Base-by-base conservation (phyloP, 2,329 filamentous ascomycete genomes). In the Verticillium albo-atrum region DNA sequence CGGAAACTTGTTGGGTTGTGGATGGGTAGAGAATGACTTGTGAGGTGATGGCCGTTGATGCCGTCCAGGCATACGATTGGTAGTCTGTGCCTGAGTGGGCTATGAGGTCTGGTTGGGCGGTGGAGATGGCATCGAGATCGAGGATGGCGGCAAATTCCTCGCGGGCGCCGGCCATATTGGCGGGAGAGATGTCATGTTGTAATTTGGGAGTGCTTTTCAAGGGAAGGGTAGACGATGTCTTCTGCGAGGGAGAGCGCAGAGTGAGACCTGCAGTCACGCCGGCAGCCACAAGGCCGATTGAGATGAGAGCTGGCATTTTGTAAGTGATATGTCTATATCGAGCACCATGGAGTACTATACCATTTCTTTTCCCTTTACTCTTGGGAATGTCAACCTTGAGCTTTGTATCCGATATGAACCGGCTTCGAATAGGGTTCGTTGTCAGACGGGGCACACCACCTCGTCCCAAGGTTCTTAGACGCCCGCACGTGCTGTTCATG, bases 1-100 rank as follows among this genome's bases (percentile, higher is more conserved):
- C 75, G 32, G 86, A 89, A 7, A 93, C 89, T 59, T 94, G 86
- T 62, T 90, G 84, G 1, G 90, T 94, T 26, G 79, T 85, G n/a
- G 75, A 79, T 0, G 90, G 91, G 65, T 87, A 91, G 15, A 92
- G 80, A 12, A 94, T 34, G 17, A 58, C 56, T 4, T 56, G 60
- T 3, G 57, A 32, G 28, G 34, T 28, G 28, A 34, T 54, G 28
- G 53, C 53, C 17, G 53, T 54, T 9, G 32, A 28, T 20, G 34
- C 53, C 4, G 53, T 23, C 53, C 53, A 54, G 17, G 53, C 53
- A 30, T 54, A 54, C 5, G 53, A 54, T 20, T 54, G 53, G 53
- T 34, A 54, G 53, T 54, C 53, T 30, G 53, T 34, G 53, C 53
- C 53, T 7, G 53, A 54, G 53, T 54, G 53, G 4, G 53, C 53